phyloP scores from a whole-genome alignment of 257 asterid genomes.

The Anisodus acutangulus region DNA sequence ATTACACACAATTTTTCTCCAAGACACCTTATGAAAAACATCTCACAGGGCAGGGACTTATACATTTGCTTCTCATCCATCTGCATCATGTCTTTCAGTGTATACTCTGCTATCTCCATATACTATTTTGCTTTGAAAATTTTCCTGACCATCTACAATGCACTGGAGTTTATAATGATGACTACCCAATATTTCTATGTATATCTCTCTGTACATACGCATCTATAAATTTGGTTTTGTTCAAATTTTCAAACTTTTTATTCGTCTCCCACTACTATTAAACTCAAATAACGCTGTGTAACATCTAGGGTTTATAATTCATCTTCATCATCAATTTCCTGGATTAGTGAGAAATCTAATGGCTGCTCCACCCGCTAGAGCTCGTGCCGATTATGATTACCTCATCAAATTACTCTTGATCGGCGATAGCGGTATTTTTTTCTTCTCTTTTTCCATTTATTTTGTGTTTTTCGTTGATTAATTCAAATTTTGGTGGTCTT shows the following conservation, averaged over 20 bases:
- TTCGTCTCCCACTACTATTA: not conserved
- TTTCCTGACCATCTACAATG: no score
- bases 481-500: not conserved
- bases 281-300: no score
- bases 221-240: not conserved
- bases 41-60: no score
- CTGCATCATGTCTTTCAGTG: no score
- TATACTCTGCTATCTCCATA: no score
- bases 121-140: no score
- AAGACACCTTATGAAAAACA: no score
- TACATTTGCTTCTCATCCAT: no score
- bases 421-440: constrained; percentile 56
- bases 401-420: constrained; percentile 58
- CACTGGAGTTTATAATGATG: no score
- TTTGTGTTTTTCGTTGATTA: not conserved
- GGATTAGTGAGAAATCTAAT: constrained; percentile 34
- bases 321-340: not conserved
- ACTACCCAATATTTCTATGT: not conserved
- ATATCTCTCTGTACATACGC: not conserved
- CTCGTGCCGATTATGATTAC: constrained; percentile 64
- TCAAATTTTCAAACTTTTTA: not conserved
- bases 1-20: no score
- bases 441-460: no score
- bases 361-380: constrained; percentile 69
- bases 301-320: constrained; percentile 28